Evolutionary conservation across 306 rosid species (phyloP).

Genomic region (Sindora glabra): DNA sequence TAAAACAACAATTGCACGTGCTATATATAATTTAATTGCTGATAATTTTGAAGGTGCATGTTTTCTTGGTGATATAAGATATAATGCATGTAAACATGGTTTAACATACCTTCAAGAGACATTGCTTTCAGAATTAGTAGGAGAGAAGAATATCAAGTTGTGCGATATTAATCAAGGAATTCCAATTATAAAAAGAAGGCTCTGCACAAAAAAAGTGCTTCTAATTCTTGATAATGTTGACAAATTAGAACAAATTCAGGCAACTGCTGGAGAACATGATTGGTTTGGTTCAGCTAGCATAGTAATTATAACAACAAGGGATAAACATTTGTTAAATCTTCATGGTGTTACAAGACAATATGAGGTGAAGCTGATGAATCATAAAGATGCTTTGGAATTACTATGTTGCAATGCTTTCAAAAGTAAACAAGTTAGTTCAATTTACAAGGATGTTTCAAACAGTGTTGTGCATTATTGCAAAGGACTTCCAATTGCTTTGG

Average conservation of each 20-base stretch:
- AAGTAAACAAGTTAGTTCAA: background rate
- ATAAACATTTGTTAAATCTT: background rate
- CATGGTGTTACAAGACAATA: background rate
- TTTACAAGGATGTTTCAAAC: background rate
- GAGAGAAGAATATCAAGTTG: background rate
- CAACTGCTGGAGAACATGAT: background rate
- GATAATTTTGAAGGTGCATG: conserved; percentile 3
- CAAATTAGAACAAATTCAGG: background rate
- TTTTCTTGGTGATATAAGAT: conserved; percentile 5
- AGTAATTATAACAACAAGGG: conserved; percentile 10
- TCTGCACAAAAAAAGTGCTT: background rate
- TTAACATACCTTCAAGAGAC: conserved; percentile 6
- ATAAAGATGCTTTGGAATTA: background rate
- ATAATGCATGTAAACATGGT: conserved; percentile 3
- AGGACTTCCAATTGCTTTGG: background rate
- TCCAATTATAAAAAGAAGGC: background rate
- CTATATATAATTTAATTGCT: too few relatives aligned
- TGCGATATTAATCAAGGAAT: background rate
- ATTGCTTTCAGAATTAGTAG: conserved; percentile 5
- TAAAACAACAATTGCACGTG: conserved; percentile 9
- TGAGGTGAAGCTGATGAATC: background rate
- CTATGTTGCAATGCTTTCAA: conserved; percentile 6
- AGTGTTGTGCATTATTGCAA: background rate
- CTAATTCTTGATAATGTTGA: conserved; percentile 16
- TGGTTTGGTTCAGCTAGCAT: conserved; percentile 18